Evolutionary conservation across 2,329 filamentous ascomycete species (phyloP).

Genomic region (Lizonia empirigonia): DNA sequence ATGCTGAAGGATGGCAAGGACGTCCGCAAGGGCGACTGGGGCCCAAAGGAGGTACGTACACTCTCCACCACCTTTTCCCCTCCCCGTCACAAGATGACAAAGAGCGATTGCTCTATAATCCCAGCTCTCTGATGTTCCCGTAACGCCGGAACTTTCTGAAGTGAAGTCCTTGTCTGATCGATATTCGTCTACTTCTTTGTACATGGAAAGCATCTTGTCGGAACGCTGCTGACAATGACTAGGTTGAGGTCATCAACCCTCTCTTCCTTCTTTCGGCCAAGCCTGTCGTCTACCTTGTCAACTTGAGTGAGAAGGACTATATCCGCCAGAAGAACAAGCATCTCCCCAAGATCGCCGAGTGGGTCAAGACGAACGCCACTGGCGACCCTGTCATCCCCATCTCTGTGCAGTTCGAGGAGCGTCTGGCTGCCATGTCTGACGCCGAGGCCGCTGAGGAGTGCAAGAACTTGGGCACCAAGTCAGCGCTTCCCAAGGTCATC

Average conservation of each 20-base stretch:
- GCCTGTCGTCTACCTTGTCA: constrained; percentile 95
- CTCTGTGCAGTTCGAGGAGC: constrained; percentile 91
- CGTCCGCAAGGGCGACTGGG: constrained; percentile 87
- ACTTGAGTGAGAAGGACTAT: constrained; percentile 95
- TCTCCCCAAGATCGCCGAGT: constrained; percentile 88
- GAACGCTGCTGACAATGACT: constrained; percentile 36
- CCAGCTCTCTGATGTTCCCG: constrained; percentile 99
- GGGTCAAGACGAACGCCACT: constrained; percentile 88
- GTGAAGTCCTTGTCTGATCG: constrained; percentile 77
- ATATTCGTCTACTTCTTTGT: constrained; percentile 13
- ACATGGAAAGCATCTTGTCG: constrained; percentile 6
- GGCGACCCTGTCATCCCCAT: constrained; percentile 93
- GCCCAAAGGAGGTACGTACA: constrained; percentile 86
- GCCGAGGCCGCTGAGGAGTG: constrained; percentile 81
- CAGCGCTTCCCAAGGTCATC: constrained; percentile 89
- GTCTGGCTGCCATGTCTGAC: constrained; percentile 80
- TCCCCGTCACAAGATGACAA: constrained; percentile 84
- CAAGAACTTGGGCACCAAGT: constrained; percentile 86
- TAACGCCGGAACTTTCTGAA: constrained; percentile 84
- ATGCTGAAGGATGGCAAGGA: constrained; percentile 89
- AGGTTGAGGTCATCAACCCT: constrained; percentile 98
- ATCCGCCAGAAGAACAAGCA: constrained; percentile 99
- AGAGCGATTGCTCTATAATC: constrained; percentile 96
- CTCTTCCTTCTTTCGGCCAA: constrained; percentile 94
- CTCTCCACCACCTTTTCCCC: constrained; percentile 12